These are phyloP conservation scores for Trichoderma afroharzianum DNA, from an alignment of 2,329 filamentous ascomycete genomes.

Conservation along the genomic window DNA sequence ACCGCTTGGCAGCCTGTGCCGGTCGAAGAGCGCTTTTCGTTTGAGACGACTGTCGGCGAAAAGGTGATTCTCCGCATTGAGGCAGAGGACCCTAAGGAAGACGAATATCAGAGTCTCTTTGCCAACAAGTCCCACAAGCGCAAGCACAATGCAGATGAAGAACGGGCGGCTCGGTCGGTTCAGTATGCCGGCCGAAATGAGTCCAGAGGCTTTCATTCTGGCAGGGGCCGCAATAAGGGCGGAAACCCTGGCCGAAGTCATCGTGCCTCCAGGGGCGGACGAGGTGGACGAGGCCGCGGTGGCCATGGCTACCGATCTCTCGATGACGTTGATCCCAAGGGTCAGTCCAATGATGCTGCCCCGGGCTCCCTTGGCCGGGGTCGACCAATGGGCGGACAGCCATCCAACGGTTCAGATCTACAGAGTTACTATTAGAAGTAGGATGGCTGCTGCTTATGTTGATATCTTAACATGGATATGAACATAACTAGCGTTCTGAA, in stretches of 20 bases:
- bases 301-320: slow-evolving; percentile 61
- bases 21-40: slow-evolving; percentile 65
- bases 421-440: slow-evolving; percentile 39
- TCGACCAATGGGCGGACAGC: slow-evolving; percentile 25
- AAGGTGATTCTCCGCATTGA: slow-evolving; percentile 82
- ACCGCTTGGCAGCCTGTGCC: slow-evolving; percentile 77
- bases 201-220: slow-evolving; percentile 42
- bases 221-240: slow-evolving; percentile 37
- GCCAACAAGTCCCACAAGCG: slow-evolving; percentile 59
- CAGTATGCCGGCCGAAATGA: slow-evolving; percentile 39
- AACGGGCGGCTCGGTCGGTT: slow-evolving; percentile 33
- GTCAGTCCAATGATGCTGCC: slow-evolving; percentile 23
- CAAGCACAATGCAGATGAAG: slow-evolving; percentile 51
- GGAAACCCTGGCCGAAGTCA: slow-evolving; percentile 36
- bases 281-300: slow-evolving; percentile 45
- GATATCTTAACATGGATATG: neutral
- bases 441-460: neutral
- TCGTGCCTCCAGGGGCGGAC: slow-evolving; percentile 40
- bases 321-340: slow-evolving; percentile 58
- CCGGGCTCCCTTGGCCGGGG: slow-evolving; percentile 19
- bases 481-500: neutral
- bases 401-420: slow-evolving; percentile 31
- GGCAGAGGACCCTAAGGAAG: slow-evolving; percentile 60
- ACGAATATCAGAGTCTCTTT: slow-evolving; percentile 60
- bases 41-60: slow-evolving; percentile 82